These are phyloP conservation scores for Silybum marianum DNA, from an alignment of 129 eudicot species.

Conservation along the genomic window DNA sequence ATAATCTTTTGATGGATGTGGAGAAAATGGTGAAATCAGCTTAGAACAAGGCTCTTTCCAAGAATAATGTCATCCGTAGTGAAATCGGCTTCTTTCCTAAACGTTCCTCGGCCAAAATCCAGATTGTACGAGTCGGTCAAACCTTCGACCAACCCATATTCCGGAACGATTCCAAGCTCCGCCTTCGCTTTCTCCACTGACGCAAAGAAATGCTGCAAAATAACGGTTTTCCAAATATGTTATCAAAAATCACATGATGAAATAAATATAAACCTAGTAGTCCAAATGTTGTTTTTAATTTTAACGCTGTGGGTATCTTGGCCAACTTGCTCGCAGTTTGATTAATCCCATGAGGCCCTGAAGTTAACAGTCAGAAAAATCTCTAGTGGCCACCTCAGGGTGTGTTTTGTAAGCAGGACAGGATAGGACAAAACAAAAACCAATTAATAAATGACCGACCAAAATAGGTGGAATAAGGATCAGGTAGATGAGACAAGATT, in stretches of 20 bases:
- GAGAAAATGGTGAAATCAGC: constrained; percentile 22
- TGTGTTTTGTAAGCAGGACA: not conserved
- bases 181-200: constrained; percentile 91
- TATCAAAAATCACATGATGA: not conserved
- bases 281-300: no score
- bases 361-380: not conserved
- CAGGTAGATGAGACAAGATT: not conserved
- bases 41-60: constrained; percentile 70
- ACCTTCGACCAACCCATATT: constrained; percentile 77
- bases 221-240: not conserved
- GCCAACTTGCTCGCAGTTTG: not conserved
- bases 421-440: no score
- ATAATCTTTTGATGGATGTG: constrained; percentile 13
- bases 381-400: not conserved
- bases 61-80: constrained; percentile 82
- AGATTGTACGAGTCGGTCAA: constrained; percentile 78
- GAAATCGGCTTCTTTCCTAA: constrained; percentile 89
- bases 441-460: no score
- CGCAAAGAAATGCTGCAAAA: constrained; percentile 95
- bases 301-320: not conserved
- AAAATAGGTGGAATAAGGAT: no score
- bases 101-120: constrained; percentile 88
- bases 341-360: not conserved
- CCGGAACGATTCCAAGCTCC: constrained; percentile 78
- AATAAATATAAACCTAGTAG: not conserved